phyloP scores from a whole-genome alignment of 805 yeast genomes.

The Tetrapisispora pingtungensis region DNA sequence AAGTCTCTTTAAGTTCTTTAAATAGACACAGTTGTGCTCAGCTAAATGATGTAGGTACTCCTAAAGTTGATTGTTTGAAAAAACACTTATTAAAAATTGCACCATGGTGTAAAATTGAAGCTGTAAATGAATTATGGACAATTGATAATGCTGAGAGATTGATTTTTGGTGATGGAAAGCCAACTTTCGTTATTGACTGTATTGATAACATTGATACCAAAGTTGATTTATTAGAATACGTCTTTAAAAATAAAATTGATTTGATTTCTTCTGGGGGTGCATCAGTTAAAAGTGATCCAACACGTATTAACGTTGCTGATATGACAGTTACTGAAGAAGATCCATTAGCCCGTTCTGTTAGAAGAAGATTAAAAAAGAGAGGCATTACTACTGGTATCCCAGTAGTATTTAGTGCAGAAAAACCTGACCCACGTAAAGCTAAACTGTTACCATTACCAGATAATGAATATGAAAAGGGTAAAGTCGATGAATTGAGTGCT shows the following conservation, averaged over 20 bases:
- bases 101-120: conserved; percentile 88
- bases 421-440: conserved; percentile 94
- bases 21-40: conserved; percentile 94
- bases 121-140: conserved; percentile 69
- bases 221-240: conserved; percentile 73
- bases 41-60: conserved; percentile 81
- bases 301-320: conserved; percentile 83
- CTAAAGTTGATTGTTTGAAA: conserved; percentile 76
- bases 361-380: conserved; percentile 70
- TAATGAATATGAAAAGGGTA: conserved; percentile 46
- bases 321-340: conserved; percentile 88
- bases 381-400: conserved; percentile 74
- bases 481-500: conserved; percentile 80
- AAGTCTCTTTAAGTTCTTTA: conserved; percentile 81
- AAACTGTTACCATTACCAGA: conserved; percentile 75
- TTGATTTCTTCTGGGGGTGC: conserved; percentile 95
- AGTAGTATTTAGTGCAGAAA: conserved; percentile 86
- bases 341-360: conserved; percentile 77
- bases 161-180: conserved; percentile 39
- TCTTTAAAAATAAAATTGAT: conserved; percentile 49
- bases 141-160: conserved; percentile 54
- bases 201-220: conserved; percentile 97
- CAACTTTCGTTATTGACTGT: conserved; percentile 83
- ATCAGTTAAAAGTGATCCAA: conserved; percentile 91
- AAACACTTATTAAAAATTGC: conserved; percentile 62